These are phyloP conservation scores for Diaporthe batatas DNA, from an alignment of 2,329 filamentous ascomycete genomes.

Conservation along the genomic window DNA sequence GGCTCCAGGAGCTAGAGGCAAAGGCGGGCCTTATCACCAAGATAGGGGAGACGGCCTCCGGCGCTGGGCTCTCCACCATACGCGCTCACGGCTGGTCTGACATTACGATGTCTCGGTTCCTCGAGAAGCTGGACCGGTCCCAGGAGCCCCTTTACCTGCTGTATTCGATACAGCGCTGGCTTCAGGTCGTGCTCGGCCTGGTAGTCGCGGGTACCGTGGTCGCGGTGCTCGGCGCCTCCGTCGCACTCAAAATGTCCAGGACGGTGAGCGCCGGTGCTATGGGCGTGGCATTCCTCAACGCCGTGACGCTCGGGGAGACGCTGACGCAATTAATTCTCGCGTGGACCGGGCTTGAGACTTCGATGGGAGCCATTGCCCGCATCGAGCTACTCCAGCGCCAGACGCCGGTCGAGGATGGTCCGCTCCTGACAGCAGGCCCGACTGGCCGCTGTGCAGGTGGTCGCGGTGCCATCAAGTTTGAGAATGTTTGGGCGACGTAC, in stretches of 20 bases:
- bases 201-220: conserved; percentile 63
- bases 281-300: conserved; percentile 55
- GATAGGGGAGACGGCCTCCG: conserved; percentile 58
- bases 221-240: conserved; percentile 59
- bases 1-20: conserved; percentile 61
- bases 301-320: conserved; percentile 47
- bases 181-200: conserved; percentile 64
- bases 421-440: not conserved
- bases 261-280: conserved; percentile 50
- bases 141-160: conserved; percentile 68
- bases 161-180: conserved; percentile 66
- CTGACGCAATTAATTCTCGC: conserved; percentile 46
- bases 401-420: conserved; percentile 44
- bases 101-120: conserved; percentile 50
- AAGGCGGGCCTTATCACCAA: conserved; percentile 61
- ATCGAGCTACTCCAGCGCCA: conserved; percentile 45
- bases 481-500: conserved; percentile 45
- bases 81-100: conserved; percentile 61
- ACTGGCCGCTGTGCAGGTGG: conserved; percentile 1
- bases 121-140: conserved; percentile 58
- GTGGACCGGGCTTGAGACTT: conserved; percentile 49
- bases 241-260: conserved; percentile 51
- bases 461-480: conserved; percentile 40
- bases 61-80: conserved; percentile 58
- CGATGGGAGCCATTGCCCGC: conserved; percentile 47